Conservation (phyloP, 305 asterid species). For the Rubia tinctorum region DNA sequence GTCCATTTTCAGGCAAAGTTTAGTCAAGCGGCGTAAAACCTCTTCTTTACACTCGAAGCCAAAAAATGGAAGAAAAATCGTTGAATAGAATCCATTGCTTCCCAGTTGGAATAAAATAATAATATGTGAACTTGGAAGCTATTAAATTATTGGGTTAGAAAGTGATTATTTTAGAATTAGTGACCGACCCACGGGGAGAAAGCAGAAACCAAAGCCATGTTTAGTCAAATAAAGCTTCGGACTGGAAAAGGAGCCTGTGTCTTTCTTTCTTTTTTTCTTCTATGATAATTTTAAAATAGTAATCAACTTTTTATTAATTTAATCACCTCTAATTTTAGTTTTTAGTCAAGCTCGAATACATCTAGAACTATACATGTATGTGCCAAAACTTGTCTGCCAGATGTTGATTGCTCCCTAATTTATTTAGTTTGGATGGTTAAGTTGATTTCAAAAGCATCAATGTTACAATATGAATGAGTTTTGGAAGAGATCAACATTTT, state of each 20-base stretch:
- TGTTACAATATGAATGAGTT: too few relatives aligned
- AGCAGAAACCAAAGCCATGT: not conserved
- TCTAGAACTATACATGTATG: too few relatives aligned
- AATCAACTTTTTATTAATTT: too few relatives aligned
- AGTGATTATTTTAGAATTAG: not conserved
- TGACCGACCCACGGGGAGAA: constrained; percentile 12
- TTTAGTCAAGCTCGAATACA: too few relatives aligned
- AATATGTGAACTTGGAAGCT: not conserved
- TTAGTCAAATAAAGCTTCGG: constrained; percentile 5
- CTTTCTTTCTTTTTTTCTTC: too few relatives aligned
- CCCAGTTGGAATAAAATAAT: constrained; percentile 12
- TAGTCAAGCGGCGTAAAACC: constrained; percentile 38
- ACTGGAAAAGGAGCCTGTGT: not conserved
- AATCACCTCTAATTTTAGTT: too few relatives aligned
- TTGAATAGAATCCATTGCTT: not conserved
- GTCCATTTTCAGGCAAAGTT: constrained; percentile 10
- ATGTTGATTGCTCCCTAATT: too few relatives aligned
- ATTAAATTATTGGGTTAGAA: not conserved
- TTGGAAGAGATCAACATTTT: too few relatives aligned
- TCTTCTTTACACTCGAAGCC: constrained; percentile 29
- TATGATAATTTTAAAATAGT: too few relatives aligned
- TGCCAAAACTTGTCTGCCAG: too few relatives aligned
- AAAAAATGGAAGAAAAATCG: not conserved
- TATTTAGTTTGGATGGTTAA: too few relatives aligned
- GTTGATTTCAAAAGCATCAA: too few relatives aligned